Evolutionary conservation across 495 filamentous ascomycete genomes (phyloP).

Genomic region (Aspergillus nanangensis): DNA sequence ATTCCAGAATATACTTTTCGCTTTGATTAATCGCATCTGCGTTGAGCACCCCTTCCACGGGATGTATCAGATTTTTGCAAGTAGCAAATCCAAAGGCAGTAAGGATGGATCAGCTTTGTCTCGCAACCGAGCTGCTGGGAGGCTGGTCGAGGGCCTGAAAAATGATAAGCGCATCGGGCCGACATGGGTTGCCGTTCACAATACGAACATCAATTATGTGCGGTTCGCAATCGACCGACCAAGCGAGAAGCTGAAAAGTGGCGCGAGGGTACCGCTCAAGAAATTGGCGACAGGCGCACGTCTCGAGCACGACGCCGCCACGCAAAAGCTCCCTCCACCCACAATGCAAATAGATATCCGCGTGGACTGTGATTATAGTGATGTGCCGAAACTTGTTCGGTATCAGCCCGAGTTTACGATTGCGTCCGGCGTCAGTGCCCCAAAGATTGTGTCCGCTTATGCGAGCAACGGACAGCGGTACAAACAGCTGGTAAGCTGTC

Average conservation of each 20-base stretch:
- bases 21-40: constrained; percentile 75
- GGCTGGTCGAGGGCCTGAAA: constrained; percentile 57
- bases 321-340: constrained; percentile 71
- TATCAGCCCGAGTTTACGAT: constrained; percentile 72
- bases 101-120: constrained; percentile 70
- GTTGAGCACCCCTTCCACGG: constrained; percentile 91
- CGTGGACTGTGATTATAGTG: constrained; percentile 67
- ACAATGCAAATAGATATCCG: constrained; percentile 82
- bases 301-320: constrained; percentile 53
- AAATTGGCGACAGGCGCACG: constrained; percentile 50
- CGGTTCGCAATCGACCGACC: constrained; percentile 62
- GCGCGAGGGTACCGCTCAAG: constrained; percentile 57
- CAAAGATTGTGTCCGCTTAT: constrained; percentile 81
- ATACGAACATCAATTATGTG: constrained; percentile 70
- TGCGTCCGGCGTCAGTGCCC: constrained; percentile 84
- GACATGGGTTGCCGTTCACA: constrained; percentile 64
- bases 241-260: constrained; percentile 61
- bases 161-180: constrained; percentile 35
- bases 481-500: constrained; percentile 69
- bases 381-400: constrained; percentile 63
- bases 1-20: constrained; percentile 73
- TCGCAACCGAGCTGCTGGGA: constrained; percentile 65
- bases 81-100: constrained; percentile 58
- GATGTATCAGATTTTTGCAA: constrained; percentile 91
- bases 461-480: constrained; percentile 71